These are phyloP conservation scores for Ophiostoma tasmaniense DNA, from an alignment of 2,329 filamentous ascomycete species.

Conservation along the genomic window DNA sequence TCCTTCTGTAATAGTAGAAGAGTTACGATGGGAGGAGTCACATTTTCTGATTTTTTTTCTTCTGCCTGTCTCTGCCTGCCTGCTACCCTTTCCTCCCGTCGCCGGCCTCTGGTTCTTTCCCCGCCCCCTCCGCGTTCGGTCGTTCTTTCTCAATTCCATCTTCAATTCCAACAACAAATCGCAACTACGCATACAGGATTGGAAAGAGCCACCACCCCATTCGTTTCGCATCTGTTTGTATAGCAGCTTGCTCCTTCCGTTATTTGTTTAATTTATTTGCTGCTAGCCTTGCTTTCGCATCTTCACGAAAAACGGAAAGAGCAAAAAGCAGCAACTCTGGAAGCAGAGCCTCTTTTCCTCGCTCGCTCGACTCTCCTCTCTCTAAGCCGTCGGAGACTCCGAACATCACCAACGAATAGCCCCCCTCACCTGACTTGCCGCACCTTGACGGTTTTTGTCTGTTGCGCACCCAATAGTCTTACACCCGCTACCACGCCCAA, in stretches of 20 bases:
- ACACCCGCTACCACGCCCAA: not conserved
- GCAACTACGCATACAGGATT: conserved; percentile 12
- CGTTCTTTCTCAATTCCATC: conserved; percentile 18
- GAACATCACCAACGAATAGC: not conserved
- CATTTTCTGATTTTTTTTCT: conserved; percentile 8
- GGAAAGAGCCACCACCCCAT: conserved; percentile 17
- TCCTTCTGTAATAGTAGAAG: not conserved
- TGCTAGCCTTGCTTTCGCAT: not conserved
- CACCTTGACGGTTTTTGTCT: not conserved
- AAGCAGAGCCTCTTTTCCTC: not conserved
- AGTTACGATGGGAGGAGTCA: conserved; percentile 5
- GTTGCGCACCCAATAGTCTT: not conserved
- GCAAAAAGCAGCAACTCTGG: not conserved
- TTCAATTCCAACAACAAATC: conserved; percentile 16
- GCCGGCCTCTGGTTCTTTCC: conserved; percentile 16
- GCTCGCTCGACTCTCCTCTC: not conserved
- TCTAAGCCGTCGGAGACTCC: not conserved
- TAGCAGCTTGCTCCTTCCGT: not conserved
- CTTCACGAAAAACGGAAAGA: not conserved
- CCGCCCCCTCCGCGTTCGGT: conserved; percentile 22
- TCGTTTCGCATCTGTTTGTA: conserved; percentile 5
- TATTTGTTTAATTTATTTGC: not conserved
- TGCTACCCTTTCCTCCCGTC: conserved; percentile 3
- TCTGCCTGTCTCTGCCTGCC: not conserved
- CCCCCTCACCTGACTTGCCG: not conserved